Percentiles rank a stretch among this genome's conserved stretches.
These are phyloP conservation scores for Cladosporium colombiae DNA, from an alignment of 2,329 filamentous ascomycete genomes.

Conservation along the genomic window DNA sequence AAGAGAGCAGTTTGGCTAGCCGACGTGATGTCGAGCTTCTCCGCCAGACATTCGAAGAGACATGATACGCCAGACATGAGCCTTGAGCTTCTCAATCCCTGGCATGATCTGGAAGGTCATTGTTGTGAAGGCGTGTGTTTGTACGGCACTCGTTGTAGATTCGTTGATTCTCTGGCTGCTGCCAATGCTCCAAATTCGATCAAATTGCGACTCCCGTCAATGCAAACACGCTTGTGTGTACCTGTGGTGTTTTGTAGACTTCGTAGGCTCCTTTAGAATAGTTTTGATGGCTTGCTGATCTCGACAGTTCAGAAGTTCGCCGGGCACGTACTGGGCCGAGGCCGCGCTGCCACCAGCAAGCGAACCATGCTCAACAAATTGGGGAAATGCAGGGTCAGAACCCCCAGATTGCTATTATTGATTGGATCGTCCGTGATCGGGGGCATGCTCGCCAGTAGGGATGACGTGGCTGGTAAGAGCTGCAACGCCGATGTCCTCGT, in stretches of 20 bases:
- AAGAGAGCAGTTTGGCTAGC: not conserved
- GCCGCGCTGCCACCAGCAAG: not conserved
- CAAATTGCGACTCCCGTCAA: not conserved
- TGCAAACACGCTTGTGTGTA: not conserved
- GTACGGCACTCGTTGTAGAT: not conserved
- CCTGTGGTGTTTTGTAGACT: not conserved
- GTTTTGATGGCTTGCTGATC: not conserved
- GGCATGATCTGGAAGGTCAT: not conserved
- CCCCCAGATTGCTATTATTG: not conserved
- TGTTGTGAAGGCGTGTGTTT: not conserved
- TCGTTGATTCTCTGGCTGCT: not conserved
- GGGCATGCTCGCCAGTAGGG: not conserved
- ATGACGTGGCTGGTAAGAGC: slow-evolving; percentile 11
- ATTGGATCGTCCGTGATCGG: slow-evolving; percentile 3
- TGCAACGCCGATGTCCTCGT: not conserved
- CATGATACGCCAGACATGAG: not conserved
- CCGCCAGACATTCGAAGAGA: not conserved
- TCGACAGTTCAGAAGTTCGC: not conserved
- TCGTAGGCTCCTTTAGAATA: not conserved
- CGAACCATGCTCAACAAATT: not conserved
- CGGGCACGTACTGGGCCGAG: not conserved
- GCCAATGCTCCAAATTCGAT: not conserved
- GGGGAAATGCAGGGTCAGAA: not conserved
- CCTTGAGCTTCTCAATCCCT: not conserved
- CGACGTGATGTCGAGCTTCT: not conserved